Evolutionary conservation across 768 basidiomycete species (phyloP), one percentile per base, ranked within the genome.

Genomic region (Phlebiopsis flavidoalba): DNA sequence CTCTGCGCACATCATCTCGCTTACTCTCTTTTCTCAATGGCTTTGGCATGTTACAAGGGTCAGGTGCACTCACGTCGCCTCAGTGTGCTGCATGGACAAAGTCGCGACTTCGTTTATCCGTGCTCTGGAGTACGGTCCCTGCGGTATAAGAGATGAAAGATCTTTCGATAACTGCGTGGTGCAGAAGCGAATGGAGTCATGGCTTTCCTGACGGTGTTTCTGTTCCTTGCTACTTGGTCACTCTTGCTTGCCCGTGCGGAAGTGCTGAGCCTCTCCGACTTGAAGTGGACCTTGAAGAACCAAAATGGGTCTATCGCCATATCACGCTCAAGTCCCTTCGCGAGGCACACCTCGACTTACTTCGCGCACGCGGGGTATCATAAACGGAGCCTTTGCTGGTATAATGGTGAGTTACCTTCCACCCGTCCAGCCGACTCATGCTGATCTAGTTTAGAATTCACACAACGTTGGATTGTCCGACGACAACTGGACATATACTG

Each of bases 401-500:
- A 78, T 82, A 37, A 84, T 60, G 84, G 82, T 81, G 48, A 65
- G 58, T 36, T 37, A 14, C 22, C n/a, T 65, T 47, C 11, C 12
- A 3, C 19, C 5, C 35, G 5, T 36, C 8, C 21, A 26, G 1
- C 2, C 35, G 5, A 7, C 37, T 36, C 21, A n/a, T 35, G 46
- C 10, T 14, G 2, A 49, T 10, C 26, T 22, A 5, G 19, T 17
- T 17, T 52, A 83, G 82, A 85, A 59, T 82, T 80, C 60, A 80
- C 79, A 1, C 75, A 83, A 65, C 74, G 84, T 62, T 84, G 82
- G 83, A 72, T 85, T 51, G 75, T 77, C n/a, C 33, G 72, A 79
- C 54, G 83, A 85, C 58, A 80, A 81, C 59, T 85, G 84, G 83
- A 83, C 81, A 0, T 84, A 83, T 63, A 83, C 80, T 0, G 81